Evolutionary conservation across 805 yeast genomes (phyloP).

Genomic region (Zygosaccharomyces gambellarensis): DNA sequence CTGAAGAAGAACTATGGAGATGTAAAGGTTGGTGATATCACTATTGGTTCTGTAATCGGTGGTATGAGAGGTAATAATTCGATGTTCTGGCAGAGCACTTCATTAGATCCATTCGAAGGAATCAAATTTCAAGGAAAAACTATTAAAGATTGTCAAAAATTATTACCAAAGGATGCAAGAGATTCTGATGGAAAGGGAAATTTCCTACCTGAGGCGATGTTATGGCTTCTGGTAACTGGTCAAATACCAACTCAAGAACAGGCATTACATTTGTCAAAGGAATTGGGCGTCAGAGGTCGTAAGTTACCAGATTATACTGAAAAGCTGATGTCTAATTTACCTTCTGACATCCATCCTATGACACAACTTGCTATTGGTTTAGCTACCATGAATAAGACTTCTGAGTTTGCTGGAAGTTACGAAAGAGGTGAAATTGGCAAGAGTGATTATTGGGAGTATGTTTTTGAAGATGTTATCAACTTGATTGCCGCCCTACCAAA

Average conservation of each 20-base stretch:
- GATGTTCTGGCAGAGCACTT: slow-evolving; percentile 76
- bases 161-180: slow-evolving; percentile 44
- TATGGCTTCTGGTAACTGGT: slow-evolving; percentile 76
- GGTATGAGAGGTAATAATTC: slow-evolving; percentile 79
- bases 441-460: slow-evolving; percentile 68
- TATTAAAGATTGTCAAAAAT: slow-evolving; percentile 63
- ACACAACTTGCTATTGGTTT: slow-evolving; percentile 76
- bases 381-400: slow-evolving; percentile 65
- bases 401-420: slow-evolving; percentile 67
- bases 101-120: slow-evolving; percentile 69
- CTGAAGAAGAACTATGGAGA: slow-evolving; percentile 37
- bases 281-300: slow-evolving; percentile 55
- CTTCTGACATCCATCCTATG: slow-evolving; percentile 74
- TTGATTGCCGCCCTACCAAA: slow-evolving; percentile 71
- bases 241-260: slow-evolving; percentile 60
- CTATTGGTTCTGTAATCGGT: slow-evolving; percentile 48
- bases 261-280: slow-evolving; percentile 50
- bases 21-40: slow-evolving; percentile 42
- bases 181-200: slow-evolving; percentile 46
- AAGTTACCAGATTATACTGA: slow-evolving; percentile 60
- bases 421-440: slow-evolving; percentile 61
- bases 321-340: slow-evolving; percentile 57
- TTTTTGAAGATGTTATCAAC: slow-evolving; percentile 65
- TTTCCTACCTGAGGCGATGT: slow-evolving; percentile 70
- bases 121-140: slow-evolving; percentile 76